A percentile compares a stretch with the other conserved stretches of the same genome.
Conservation (phyloP, 805 yeast species). For the Nakazawaea wickerhamii region DNA sequence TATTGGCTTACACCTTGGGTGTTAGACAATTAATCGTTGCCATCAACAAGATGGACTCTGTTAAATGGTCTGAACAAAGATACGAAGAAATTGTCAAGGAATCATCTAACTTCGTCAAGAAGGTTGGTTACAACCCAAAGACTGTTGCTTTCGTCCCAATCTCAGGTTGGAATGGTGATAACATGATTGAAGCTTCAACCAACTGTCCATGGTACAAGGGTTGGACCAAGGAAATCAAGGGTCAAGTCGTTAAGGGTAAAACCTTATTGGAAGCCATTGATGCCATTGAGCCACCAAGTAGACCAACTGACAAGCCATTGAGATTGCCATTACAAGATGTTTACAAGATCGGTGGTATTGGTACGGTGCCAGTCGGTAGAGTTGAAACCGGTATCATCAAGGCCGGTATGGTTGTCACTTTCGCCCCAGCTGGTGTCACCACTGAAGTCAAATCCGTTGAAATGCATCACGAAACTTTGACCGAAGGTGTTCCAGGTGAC, state of each 20-base stretch:
- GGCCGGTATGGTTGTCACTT: conserved; percentile 86
- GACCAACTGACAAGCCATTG: conserved; percentile 84
- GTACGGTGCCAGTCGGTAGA: conserved; percentile 92
- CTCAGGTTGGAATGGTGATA: conserved; percentile 92
- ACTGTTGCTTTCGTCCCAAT: conserved; percentile 84
- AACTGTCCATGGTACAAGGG: conserved; percentile 90
- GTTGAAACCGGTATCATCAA: conserved; percentile 89
- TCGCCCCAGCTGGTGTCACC: conserved; percentile 88
- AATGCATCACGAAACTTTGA: conserved; percentile 80
- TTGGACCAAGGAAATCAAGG: conserved; percentile 76
- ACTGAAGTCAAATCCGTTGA: conserved; percentile 88
- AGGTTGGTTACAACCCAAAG: conserved; percentile 82
- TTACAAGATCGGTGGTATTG: conserved; percentile 90
- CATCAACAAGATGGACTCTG: conserved; percentile 93
- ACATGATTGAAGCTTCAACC: conserved; percentile 79
- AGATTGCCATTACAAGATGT: conserved; percentile 89
- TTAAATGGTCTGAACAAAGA: conserved; percentile 79
- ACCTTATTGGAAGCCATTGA: conserved; percentile 83
- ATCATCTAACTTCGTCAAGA: conserved; percentile 74
- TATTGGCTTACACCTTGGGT: conserved; percentile 85
- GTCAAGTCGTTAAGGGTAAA: conserved; percentile 71
- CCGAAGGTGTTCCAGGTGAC: conserved; percentile 86
- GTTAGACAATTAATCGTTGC: conserved; percentile 84
- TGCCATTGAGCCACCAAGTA: conserved; percentile 71
- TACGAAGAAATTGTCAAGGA: conserved; percentile 74